Conservation (phyloP, 2,329 filamentous ascomycete species). For the Aureobasidium sp. region DNA sequence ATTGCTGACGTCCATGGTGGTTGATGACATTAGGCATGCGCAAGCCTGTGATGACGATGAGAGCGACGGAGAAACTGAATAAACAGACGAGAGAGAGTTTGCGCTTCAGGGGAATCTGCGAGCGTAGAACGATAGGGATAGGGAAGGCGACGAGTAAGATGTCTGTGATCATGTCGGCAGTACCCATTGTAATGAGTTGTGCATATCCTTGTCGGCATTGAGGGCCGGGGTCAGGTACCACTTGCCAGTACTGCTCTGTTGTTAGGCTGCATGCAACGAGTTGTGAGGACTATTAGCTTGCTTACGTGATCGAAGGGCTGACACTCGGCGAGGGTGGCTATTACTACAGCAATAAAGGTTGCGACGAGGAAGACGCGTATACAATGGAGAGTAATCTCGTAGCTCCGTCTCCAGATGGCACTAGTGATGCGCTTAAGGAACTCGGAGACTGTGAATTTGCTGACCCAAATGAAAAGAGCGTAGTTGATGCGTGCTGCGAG, state of each 20-base stretch:
- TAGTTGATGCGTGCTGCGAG: constrained; percentile 78
- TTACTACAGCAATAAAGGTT: constrained; percentile 74
- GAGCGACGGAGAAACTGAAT: constrained; percentile 74
- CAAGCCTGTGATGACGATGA: constrained; percentile 72
- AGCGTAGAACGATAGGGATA: constrained; percentile 75
- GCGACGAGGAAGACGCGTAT: constrained; percentile 66
- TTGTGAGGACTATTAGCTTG: neutral
- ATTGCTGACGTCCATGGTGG: constrained; percentile 67
- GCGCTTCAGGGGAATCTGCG: constrained; percentile 64
- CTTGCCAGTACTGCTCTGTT: constrained; percentile 42
- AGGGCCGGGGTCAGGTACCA: constrained; percentile 67
- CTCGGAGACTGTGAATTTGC: constrained; percentile 84
- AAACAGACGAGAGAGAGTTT: constrained; percentile 72
- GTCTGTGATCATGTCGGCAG: constrained; percentile 81
- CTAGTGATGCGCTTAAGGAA: constrained; percentile 82
- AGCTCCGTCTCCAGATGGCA: constrained; percentile 70
- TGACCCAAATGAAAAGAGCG: constrained; percentile 82
- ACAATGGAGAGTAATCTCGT: constrained; percentile 59
- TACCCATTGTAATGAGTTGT: constrained; percentile 84
- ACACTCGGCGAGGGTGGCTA: constrained; percentile 79
- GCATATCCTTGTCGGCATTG: constrained; percentile 79
- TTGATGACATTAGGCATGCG: constrained; percentile 71
- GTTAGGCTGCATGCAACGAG: neutral
- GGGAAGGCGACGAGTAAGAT: constrained; percentile 80
- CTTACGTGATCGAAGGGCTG: constrained; percentile 42